These are phyloP conservation scores for Rutstroemia sydowiana DNA, from an alignment of 2,329 filamentous ascomycete species.

Conservation along the genomic window DNA sequence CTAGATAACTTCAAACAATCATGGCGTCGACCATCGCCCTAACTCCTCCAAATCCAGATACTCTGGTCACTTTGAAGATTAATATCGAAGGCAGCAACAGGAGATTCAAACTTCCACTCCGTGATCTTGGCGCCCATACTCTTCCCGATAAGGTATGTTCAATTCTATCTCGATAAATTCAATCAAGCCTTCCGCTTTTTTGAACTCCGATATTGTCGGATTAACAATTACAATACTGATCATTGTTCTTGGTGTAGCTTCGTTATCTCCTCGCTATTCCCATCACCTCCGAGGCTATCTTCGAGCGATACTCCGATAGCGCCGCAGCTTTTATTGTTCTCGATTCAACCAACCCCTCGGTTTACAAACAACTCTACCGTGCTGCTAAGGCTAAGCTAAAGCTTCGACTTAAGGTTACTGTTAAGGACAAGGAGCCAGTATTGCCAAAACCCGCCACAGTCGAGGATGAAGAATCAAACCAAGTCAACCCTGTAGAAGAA, in stretches of 20 bases:
- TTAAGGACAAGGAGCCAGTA: constrained; percentile 32
- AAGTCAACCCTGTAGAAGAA: constrained; percentile 19
- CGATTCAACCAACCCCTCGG: constrained; percentile 66
- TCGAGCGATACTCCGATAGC: constrained; percentile 95
- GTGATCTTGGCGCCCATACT: constrained; percentile 66
- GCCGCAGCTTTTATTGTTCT: constrained; percentile 73
- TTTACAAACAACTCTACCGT: constrained; percentile 95
- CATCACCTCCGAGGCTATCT: constrained; percentile 52
- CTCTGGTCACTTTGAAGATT: constrained; percentile 79
- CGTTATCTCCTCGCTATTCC: constrained; percentile 61
- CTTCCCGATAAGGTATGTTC: constrained; percentile 75
- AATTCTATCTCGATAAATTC: constrained; percentile 10
- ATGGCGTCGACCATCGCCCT: constrained; percentile 28
- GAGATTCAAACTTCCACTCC: constrained; percentile 83
- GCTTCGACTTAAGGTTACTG: constrained; percentile 74
- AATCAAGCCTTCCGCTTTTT: constrained; percentile 18
- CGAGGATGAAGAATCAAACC: constrained; percentile 39
- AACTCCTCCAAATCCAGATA: constrained; percentile 54
- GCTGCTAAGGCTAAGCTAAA: constrained; percentile 98
- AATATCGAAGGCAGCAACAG: constrained; percentile 66
- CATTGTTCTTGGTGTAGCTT: constrained; percentile 45
- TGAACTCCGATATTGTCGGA: no score
- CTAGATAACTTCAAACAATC: no score
- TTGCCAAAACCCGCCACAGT: constrained; percentile 36
- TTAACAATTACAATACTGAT: constrained; percentile 20